These are phyloP conservation scores for Monosporozyma solicola DNA, from an alignment of 805 yeast genomes.

Conservation along the genomic window DNA sequence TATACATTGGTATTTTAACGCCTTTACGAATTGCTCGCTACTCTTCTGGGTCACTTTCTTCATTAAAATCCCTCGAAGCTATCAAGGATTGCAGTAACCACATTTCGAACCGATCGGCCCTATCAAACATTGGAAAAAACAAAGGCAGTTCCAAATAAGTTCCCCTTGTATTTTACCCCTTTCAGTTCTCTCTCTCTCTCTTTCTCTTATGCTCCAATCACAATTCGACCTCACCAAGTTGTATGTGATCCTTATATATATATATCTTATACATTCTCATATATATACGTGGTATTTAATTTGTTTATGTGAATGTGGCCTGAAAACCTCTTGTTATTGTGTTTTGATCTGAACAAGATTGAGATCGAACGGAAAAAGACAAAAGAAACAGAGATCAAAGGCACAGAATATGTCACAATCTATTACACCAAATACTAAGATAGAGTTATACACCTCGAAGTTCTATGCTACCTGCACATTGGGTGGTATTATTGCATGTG, in stretches of 20 bases:
- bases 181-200: no score
- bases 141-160: no score
- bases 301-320: no score
- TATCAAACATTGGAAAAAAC: no score
- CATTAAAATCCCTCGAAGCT: not conserved
- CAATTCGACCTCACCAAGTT: no score
- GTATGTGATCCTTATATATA: no score
- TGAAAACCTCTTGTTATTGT: not conserved
- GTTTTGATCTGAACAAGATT: not conserved
- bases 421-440: conserved; percentile 3
- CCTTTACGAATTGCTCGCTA: not conserved
- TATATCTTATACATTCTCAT: no score
- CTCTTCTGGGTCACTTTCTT: not conserved
- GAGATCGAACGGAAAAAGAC: not conserved
- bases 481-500: conserved; percentile 77
- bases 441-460: conserved; percentile 20
- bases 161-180: no score
- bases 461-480: conserved; percentile 40
- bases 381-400: not conserved
- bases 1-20: not conserved
- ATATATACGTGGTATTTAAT: no score
- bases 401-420: not conserved
- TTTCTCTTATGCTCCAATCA: no score
- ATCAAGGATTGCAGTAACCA: not conserved
- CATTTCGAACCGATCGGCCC: not conserved